A percentile compares a stretch with the other conserved stretches of the same genome.
These are phyloP conservation scores for Ceratocystis lukuohia DNA, from an alignment of 2,329 filamentous ascomycete genomes.

Conservation along the genomic window DNA sequence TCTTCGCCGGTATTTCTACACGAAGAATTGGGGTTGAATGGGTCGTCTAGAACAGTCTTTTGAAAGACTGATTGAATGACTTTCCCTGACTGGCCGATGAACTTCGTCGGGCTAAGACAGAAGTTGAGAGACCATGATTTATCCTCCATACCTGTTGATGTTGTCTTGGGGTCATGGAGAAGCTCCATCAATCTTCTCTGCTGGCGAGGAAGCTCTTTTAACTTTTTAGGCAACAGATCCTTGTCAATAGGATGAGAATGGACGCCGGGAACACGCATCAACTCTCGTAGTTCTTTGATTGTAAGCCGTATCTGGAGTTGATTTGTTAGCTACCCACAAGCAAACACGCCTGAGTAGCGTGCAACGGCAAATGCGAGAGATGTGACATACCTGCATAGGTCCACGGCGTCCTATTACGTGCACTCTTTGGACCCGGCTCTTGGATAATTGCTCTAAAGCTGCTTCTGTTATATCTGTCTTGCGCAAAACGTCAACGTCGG, in stretches of 20 bases:
- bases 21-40: conserved; percentile 39
- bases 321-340: conserved; percentile 13
- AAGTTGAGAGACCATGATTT: conserved; percentile 80
- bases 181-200: conserved; percentile 68
- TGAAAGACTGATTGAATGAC: conserved; percentile 58
- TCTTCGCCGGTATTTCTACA: conserved; percentile 37
- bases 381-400: conserved; percentile 55
- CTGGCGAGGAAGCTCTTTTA: conserved; percentile 59
- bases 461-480: conserved; percentile 83
- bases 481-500: conserved; percentile 56
- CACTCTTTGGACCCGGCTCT: conserved; percentile 64
- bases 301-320: conserved; percentile 66
- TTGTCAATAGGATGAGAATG: conserved; percentile 56
- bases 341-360: neutral
- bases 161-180: conserved; percentile 46
- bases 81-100: conserved; percentile 40
- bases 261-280: conserved; percentile 63
- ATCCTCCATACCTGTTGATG: conserved; percentile 35
- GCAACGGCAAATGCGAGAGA: neutral
- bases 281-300: conserved; percentile 83
- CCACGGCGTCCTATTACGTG: conserved; percentile 81
- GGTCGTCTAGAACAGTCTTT: conserved; percentile 42
- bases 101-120: conserved; percentile 62
- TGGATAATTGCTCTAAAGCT: conserved; percentile 59
- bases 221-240: conserved; percentile 52